phyloP scores from a whole-genome alignment of 805 yeast genomes.

The Zygotorulaspora sp. region DNA sequence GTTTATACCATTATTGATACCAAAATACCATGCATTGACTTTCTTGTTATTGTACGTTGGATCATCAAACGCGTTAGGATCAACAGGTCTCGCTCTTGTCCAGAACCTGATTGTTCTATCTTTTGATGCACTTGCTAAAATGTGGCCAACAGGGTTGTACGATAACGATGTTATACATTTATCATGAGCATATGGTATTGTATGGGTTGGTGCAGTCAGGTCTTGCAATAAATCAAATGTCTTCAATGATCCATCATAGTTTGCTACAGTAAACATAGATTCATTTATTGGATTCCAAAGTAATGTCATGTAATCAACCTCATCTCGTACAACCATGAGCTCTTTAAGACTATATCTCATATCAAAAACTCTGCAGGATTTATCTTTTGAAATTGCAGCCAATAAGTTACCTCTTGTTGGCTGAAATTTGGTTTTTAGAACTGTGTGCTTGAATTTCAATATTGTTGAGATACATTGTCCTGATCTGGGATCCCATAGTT shows the following conservation, averaged over 20 bases:
- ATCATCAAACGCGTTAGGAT: slow-evolving; percentile 75
- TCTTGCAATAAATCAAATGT: slow-evolving; percentile 54
- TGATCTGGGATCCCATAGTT: slow-evolving; percentile 93
- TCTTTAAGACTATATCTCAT: slow-evolving; percentile 74
- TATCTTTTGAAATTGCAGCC: slow-evolving; percentile 86
- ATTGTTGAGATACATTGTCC: slow-evolving; percentile 71
- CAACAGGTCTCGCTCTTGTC: slow-evolving; percentile 90
- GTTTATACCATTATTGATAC: slow-evolving; percentile 37
- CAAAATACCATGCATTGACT: slow-evolving; percentile 52
- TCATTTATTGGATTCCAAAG: slow-evolving; percentile 93
- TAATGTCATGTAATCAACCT: slow-evolving; percentile 77
- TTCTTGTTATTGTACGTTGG: slow-evolving; percentile 70
- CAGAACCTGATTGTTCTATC: slow-evolving; percentile 91
- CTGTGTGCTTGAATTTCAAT: slow-evolving; percentile 91
- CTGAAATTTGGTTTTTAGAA: slow-evolving; percentile 81
- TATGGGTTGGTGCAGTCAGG: slow-evolving; percentile 43
- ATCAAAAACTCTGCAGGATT: slow-evolving; percentile 84
- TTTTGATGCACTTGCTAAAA: slow-evolving; percentile 86
- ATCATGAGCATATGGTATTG: slow-evolving; percentile 89
- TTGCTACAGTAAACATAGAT: slow-evolving; percentile 73
- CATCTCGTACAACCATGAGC: slow-evolving; percentile 67
- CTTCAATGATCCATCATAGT: slow-evolving; percentile 81
- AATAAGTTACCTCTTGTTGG: slow-evolving; percentile 68
- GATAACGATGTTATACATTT: slow-evolving; percentile 85
- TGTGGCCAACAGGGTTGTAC: slow-evolving; percentile 92